Evolutionary conservation across 2,329 filamentous ascomycete species (phyloP).

Genomic region (Claviceps spartinae): DNA sequence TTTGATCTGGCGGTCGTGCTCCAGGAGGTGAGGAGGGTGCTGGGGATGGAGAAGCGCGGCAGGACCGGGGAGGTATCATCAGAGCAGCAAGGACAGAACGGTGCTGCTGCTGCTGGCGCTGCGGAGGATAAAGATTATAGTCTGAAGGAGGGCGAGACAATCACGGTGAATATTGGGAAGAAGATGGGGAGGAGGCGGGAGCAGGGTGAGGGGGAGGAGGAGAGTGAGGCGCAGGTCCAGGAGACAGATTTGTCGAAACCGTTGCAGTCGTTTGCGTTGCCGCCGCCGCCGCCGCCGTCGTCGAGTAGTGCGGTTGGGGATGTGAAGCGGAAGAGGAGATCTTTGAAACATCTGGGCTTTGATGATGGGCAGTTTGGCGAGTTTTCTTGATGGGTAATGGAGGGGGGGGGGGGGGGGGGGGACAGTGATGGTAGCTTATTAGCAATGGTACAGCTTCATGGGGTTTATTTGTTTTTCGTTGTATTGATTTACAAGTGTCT

Average conservation of each 20-base stretch:
- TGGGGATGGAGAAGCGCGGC: slow-evolving; percentile 42
- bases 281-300: slow-evolving; percentile 50
- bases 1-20: slow-evolving; percentile 75
- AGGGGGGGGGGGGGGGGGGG: too few relatives aligned
- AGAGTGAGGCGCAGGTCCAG: not conserved
- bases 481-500: not conserved
- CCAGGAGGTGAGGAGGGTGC: slow-evolving; percentile 60
- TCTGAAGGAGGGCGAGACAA: slow-evolving; percentile 80
- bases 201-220: not conserved
- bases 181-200: slow-evolving; percentile 37
- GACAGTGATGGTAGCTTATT: too few relatives aligned
- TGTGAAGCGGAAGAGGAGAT: slow-evolving; percentile 44
- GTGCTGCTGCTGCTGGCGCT: not conserved
- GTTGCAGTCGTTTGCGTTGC: slow-evolving; percentile 53
- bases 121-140: slow-evolving; percentile 51
- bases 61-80: slow-evolving; percentile 18
- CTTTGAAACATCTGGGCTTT: slow-evolving; percentile 58
- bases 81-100: slow-evolving; percentile 21
- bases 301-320: slow-evolving; percentile 40
- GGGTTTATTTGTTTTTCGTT: not conserved
- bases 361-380: slow-evolving; percentile 84
- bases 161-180: slow-evolving; percentile 61
- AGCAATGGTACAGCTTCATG: too few relatives aligned
- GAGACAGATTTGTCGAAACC: slow-evolving; percentile 15
- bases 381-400: slow-evolving; percentile 39